Evolutionary conservation across 2,329 filamentous ascomycete species (phyloP).

Genomic region (Xylaria sp.): DNA sequence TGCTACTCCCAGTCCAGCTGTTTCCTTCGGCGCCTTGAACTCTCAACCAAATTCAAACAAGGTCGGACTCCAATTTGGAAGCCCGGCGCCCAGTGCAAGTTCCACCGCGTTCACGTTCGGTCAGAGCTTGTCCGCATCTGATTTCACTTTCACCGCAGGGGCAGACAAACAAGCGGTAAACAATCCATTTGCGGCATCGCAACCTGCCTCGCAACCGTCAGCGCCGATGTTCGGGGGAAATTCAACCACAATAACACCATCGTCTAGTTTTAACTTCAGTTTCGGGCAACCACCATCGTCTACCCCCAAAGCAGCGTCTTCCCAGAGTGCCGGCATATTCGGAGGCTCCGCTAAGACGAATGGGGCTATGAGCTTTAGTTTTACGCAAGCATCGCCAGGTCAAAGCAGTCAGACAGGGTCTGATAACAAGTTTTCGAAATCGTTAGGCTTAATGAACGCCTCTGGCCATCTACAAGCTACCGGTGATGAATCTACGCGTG

Average conservation of each 20-base stretch:
- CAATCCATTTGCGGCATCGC: conserved; percentile 45
- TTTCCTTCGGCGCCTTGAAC: conserved; percentile 34
- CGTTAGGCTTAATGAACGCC: conserved; percentile 31
- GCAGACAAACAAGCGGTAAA: conserved; percentile 51
- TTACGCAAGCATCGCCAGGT: conserved; percentile 48
- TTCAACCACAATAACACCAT: conserved; percentile 38
- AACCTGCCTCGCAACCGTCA: conserved; percentile 31
- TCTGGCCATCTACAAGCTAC: conserved; percentile 45
- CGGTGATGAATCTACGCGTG: conserved; percentile 54
- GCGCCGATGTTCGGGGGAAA: conserved; percentile 40
- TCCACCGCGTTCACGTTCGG: conserved; percentile 44
- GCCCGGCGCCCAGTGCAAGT: conserved; percentile 14
- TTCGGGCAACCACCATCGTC: conserved; percentile 44
- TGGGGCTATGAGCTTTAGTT: conserved; percentile 52
- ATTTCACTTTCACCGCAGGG: conserved; percentile 54
- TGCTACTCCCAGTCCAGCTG: conserved; percentile 11
- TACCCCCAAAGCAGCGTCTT: conserved; percentile 41
- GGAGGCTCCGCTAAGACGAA: conserved; percentile 43
- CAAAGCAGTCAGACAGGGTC: conserved; percentile 44
- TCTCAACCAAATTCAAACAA: conserved; percentile 35
- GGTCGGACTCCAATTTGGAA: conserved; percentile 36
- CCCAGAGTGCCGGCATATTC: conserved; percentile 41
- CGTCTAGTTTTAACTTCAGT: conserved; percentile 43
- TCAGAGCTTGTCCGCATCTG: conserved; percentile 36
- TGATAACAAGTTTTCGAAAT: conserved; percentile 43